phyloP scores from a whole-genome alignment of 768 basidiomycete genomes.

The Infundibulicybe gibba region DNA sequence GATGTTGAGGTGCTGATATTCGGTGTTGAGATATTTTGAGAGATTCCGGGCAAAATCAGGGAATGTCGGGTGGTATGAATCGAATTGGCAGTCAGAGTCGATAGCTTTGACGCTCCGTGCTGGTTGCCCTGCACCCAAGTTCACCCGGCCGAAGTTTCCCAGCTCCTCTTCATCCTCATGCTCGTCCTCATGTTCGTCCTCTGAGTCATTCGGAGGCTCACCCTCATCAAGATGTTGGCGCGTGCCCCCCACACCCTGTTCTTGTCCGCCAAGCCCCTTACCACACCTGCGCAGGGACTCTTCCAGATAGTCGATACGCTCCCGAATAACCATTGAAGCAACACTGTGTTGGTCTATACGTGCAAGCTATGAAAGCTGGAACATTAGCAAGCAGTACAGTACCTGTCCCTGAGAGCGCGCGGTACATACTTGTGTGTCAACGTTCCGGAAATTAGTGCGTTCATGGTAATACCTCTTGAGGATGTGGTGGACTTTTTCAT shows the following conservation, averaged over 20 bases:
- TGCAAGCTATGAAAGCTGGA: constrained; percentile 12
- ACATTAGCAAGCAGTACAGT: too few species aligned
- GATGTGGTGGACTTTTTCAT: constrained; percentile 25
- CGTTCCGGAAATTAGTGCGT: constrained; percentile 26
- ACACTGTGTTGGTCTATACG: constrained; percentile 8
- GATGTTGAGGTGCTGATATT: constrained; percentile 3
- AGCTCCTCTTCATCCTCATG: neutral
- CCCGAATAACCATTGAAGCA: constrained; percentile 9
- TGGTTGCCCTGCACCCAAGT: neutral
- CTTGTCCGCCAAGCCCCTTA: too few species aligned
- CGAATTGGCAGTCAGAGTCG: neutral
- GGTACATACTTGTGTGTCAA: constrained; percentile 24
- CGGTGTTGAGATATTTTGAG: constrained; percentile 5
- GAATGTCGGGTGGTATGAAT: constrained; percentile 1
- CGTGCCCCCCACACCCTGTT: neutral
- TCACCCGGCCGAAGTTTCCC: too few species aligned
- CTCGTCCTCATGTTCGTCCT: neutral
- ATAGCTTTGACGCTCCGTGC: neutral
- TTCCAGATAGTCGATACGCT: constrained; percentile 4
- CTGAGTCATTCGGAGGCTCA: too few species aligned
- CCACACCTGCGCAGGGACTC: too few species aligned
- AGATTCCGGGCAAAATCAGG: constrained; percentile 6
- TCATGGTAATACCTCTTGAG: constrained; percentile 20
- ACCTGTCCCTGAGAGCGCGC: too few species aligned
- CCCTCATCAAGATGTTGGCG: neutral